Evolutionary conservation across 257 asterid species (phyloP), one percentile per base, ranked within the genome.

Genomic region (Solanum tacnaense): DNA sequence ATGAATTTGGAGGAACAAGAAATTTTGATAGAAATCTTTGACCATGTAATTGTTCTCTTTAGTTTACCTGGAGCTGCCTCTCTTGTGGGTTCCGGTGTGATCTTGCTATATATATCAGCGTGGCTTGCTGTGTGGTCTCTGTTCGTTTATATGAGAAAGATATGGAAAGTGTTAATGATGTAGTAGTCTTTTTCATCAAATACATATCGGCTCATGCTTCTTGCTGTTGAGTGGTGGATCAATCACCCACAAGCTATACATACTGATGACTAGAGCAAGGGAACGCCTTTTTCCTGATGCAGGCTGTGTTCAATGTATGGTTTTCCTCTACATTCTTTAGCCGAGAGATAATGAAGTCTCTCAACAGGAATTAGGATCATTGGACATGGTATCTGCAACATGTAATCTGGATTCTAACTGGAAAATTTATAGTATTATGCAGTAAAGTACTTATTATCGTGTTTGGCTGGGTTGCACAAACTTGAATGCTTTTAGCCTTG

Each of bases 81-180:
- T 27, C 91, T 94, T 32, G 92, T 92, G 29, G 89, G 92, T 87
- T 92, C 95, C n/a, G 98, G 98, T 88, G 94, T 93, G 79, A 68
- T 90, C 35, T 89, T 95, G 93, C 95, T 95, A 46, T 94, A 95
- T 88, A 88, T 92, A 72, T 95, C 98, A 16, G 98, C 98, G 36
- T 94, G 97, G 97, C 98, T 95, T 49, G 94, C 98, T 11, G 78
- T 94, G 70, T 96, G 97, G 98, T 96, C 98, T 46, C 88, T 96
- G 90, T 87, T 90, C 12, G 96, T 93, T 89, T 96, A 96, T 52
- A 88, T 92, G 94, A 92, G 93, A 83, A 95, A 95, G 95, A 94
- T 95, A 72, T 92, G 92, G 92, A 92, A 93, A 86, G 95, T 93
- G 86, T 91, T 96, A 89, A 85, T 96, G 90, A 91, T 91, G 90